Conservation (phyloP, 2,329 filamentous ascomycete species). For the Epichloe gansuensis region DNA sequence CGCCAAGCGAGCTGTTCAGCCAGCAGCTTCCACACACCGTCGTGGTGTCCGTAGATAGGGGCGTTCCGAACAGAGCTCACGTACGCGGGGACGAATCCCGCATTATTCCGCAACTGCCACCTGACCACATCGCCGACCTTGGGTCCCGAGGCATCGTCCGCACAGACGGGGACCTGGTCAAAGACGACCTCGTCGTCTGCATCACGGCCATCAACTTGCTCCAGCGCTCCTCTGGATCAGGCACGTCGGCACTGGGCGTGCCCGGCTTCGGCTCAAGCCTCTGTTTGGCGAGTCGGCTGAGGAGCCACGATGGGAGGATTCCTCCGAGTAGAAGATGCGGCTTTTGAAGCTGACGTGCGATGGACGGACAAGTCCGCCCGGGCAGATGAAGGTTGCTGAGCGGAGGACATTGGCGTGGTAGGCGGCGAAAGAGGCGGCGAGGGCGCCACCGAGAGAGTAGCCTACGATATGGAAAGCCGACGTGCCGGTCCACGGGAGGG, state of each 20-base stretch:
- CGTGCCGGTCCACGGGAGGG: conserved; percentile 52
- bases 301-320: conserved; percentile 46
- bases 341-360: conserved; percentile 48
- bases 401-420: conserved; percentile 54
- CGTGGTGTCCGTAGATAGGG: conserved; percentile 50
- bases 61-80: conserved; percentile 58
- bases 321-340: conserved; percentile 49
- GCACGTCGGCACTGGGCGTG: conserved; percentile 19
- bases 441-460: conserved; percentile 73
- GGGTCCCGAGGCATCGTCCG: conserved; percentile 31
- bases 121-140: conserved; percentile 46
- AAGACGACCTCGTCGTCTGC: conserved; percentile 26
- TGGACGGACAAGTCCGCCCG: conserved; percentile 54
- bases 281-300: conserved; percentile 38
- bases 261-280: conserved; percentile 33
- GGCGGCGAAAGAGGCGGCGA: conserved; percentile 60
- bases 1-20: conserved; percentile 34
- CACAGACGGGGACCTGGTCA: conserved; percentile 39
- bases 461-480: conserved; percentile 55
- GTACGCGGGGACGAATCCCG: conserved; percentile 58
- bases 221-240: neutral
- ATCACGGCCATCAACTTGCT: neutral
- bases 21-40: conserved; percentile 47
- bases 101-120: conserved; percentile 58
- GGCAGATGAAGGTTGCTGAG: conserved; percentile 54